These are phyloP conservation scores for Pholiota microspora DNA, from an alignment of 768 basidiomycete species.

Conservation along the genomic window DNA sequence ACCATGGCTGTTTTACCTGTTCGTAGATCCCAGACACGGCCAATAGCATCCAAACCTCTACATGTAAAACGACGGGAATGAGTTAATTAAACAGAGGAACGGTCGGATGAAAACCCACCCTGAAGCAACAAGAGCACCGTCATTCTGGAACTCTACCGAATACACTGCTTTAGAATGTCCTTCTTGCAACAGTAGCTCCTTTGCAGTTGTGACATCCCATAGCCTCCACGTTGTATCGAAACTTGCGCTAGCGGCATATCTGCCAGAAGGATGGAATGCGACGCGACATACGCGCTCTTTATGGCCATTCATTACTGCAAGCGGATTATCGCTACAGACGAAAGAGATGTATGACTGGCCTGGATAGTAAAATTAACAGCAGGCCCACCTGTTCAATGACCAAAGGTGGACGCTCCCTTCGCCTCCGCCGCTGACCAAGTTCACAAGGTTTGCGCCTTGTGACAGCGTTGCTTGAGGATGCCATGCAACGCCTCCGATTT, in stretches of 20 bases:
- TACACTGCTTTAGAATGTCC: conserved; percentile 98
- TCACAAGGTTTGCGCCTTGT: conserved; percentile 61
- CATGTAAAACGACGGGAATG: conserved; percentile 5
- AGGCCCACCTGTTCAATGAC: conserved; percentile 73
- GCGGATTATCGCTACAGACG: conserved; percentile 67
- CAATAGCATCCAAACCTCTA: conserved; percentile 95
- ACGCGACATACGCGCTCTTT: conserved; percentile 89
- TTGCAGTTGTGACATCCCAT: conserved; percentile 86
- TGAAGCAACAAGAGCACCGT: conserved; percentile 89
- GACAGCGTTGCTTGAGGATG: conserved; percentile 89
- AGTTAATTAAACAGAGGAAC: background rate
- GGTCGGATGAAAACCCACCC: conserved; percentile 56
- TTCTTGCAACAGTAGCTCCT: conserved; percentile 88
- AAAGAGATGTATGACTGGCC: conserved; percentile 5
- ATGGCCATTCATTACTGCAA: conserved; percentile 88
- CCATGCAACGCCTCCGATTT: conserved; percentile 96
- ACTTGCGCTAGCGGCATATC: conserved; percentile 91
- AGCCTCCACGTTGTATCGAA: conserved; percentile 98
- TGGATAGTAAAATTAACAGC: background rate
- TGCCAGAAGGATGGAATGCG: conserved; percentile 94
- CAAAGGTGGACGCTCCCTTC: conserved; percentile 87
- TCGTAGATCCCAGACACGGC: conserved; percentile 94
- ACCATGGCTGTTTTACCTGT: conserved; percentile 98
- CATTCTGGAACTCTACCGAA: conserved; percentile 92
- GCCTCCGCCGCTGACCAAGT: conserved; percentile 89